These are phyloP conservation scores for Aspergillus jensenii DNA, from an alignment of 2,329 filamentous ascomycete genomes.

Conservation along the genomic window DNA sequence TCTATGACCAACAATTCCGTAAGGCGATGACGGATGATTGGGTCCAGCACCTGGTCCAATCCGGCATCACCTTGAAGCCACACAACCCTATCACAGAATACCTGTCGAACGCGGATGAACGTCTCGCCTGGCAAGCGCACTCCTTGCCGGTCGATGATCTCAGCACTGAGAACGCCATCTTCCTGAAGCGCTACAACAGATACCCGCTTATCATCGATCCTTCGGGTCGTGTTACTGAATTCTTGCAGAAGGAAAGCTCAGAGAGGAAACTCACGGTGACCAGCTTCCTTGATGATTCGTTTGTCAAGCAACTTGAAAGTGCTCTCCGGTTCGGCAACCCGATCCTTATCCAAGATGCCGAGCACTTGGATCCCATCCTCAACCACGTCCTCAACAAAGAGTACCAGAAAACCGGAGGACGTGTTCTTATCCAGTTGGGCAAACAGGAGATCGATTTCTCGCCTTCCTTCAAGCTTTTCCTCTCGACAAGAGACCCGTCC, in stretches of 20 bases:
- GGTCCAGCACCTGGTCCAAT: conserved; percentile 87
- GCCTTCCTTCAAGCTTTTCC: conserved; percentile 88
- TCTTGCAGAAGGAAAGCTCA: conserved; percentile 91
- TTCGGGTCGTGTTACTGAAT: conserved; percentile 90
- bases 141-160: conserved; percentile 92
- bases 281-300: conserved; percentile 96
- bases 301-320: conserved; percentile 96
- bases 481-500: conserved; percentile 94
- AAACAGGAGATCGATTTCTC: conserved; percentile 99
- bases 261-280: conserved; percentile 92
- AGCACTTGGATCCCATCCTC: conserved; percentile 93
- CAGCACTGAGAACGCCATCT: conserved; percentile 97
- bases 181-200: conserved; percentile 95
- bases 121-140: conserved; percentile 92
- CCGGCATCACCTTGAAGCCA: conserved; percentile 89
- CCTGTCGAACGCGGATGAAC: conserved; percentile 91
- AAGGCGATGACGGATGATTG: conserved; percentile 98
- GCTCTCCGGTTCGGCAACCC: conserved; percentile 96
- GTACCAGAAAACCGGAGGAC: conserved; percentile 96
- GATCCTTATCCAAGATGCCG: conserved; percentile 96
- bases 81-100: conserved; percentile 96
- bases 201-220: conserved; percentile 99
- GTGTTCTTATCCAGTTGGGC: conserved; percentile 95
- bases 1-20: conserved; percentile 97
- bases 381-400: conserved; percentile 99